phyloP scores from a whole-genome alignment of 805 yeast genomes.

The Wickerhamomyces alni region DNA sequence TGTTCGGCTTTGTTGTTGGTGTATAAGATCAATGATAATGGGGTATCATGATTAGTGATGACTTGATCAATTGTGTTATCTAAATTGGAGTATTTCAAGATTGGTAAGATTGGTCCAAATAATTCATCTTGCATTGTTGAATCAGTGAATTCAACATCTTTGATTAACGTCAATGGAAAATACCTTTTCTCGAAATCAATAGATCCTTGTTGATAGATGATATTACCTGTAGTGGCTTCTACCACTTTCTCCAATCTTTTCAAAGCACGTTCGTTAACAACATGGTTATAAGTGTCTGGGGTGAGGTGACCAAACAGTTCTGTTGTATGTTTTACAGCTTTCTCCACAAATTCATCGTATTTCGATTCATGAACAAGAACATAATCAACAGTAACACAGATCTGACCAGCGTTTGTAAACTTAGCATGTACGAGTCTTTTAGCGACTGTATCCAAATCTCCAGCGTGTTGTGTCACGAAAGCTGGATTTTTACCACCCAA shows the following conservation, averaged over 20 bases:
- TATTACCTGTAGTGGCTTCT: slow-evolving; percentile 41
- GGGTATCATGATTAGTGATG: slow-evolving; percentile 54
- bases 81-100: slow-evolving; percentile 47
- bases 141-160: slow-evolving; percentile 59
- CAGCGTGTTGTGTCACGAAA: slow-evolving; percentile 49
- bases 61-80: slow-evolving; percentile 39
- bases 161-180: slow-evolving; percentile 71
- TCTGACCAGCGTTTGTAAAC: slow-evolving; percentile 79
- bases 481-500: slow-evolving; percentile 93
- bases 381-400: slow-evolving; percentile 88
- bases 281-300: slow-evolving; percentile 40
- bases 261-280: slow-evolving; percentile 52
- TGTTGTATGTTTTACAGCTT: slow-evolving; percentile 34
- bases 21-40: slow-evolving; percentile 76
- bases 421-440: slow-evolving; percentile 74
- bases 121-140: slow-evolving; percentile 68
- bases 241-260: slow-evolving; percentile 40
- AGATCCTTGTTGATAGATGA: slow-evolving; percentile 28
- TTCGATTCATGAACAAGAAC: slow-evolving; percentile 56
- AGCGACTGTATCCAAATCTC: slow-evolving; percentile 40
- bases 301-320: slow-evolving; percentile 39
- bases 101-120: slow-evolving; percentile 84
- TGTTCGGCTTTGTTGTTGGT: slow-evolving; percentile 41
- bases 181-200: slow-evolving; percentile 34
- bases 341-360: slow-evolving; percentile 44